Evolutionary conservation across 495 filamentous ascomycete species (phyloP).

Genomic region (Neurospora sp.): DNA sequence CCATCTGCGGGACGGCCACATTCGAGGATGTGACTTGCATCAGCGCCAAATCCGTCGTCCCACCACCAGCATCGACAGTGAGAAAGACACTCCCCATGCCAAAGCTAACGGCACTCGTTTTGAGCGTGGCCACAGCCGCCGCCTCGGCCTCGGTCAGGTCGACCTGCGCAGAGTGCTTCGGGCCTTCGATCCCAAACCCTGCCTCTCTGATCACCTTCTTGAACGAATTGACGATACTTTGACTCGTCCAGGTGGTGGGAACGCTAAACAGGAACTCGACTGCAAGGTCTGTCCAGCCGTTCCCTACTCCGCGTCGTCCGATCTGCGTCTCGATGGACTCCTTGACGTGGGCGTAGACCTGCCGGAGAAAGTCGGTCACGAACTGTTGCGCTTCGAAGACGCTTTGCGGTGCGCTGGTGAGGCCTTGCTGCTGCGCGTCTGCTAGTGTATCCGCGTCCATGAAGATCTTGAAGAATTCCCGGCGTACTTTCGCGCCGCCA

Average conservation of each 20-base stretch:
- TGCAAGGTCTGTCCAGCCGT: constrained; percentile 34
- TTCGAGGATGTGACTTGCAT: constrained; percentile 23
- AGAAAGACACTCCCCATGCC: constrained; percentile 22
- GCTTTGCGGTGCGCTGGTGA: constrained; percentile 18
- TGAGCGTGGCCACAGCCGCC: constrained; percentile 44
- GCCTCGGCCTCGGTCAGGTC: constrained; percentile 63
- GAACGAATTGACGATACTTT: constrained; percentile 47
- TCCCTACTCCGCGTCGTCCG: constrained; percentile 22
- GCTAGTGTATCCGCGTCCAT: constrained; percentile 33
- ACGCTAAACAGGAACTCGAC: constrained; percentile 60
- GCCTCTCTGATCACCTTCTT: constrained; percentile 37
- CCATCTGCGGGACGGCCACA: constrained; percentile 19
- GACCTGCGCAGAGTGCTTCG: constrained; percentile 40
- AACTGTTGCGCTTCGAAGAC: constrained; percentile 41
- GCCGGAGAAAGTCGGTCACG: constrained; percentile 44
- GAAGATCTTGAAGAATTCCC: constrained; percentile 55
- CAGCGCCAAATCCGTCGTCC: constrained; percentile 29
- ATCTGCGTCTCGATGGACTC: constrained; percentile 32
- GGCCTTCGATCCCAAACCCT: constrained; percentile 38
- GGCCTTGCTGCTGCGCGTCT: constrained; percentile 27
- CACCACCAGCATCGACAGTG: constrained; percentile 28
- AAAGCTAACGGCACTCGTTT: constrained; percentile 23
- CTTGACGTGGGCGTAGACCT: constrained; percentile 46
- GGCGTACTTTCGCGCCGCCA: constrained; percentile 20
- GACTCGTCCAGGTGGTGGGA: constrained; percentile 56